Base-by-base conservation (phyloP, 1,139 yeast species). In the Geotrichum fermentans region DNA sequence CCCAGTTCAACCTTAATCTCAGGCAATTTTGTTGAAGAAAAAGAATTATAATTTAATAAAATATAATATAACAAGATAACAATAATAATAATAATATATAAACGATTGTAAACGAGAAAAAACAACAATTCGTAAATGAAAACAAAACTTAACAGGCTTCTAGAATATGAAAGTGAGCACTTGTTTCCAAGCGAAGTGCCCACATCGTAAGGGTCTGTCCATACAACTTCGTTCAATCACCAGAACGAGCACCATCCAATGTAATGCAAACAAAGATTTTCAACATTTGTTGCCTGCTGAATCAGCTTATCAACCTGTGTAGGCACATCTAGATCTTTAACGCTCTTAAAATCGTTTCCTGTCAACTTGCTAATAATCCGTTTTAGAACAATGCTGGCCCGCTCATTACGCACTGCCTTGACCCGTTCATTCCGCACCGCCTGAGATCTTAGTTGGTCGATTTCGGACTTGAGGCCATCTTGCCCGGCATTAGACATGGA, bases 211-310 rank as follows among this genome's bases (percentile, higher is more conserved):
- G n/a, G n/a, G n/a, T n/a, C n/a, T n/a, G n/a, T n/a, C n/a, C n/a
- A 13, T 3, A 20, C 11, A 2, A 17, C 17, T 16, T 17, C 21
- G 21, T 36, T 10, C 28, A 24, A 10, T 57, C 60, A 90, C 97
- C 98, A 92, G 79, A 90, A 92, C 0, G 97, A 86, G 69, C 98
- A 92, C 98, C 99, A 94, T 17, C 99, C 99, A 55, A 94, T 86
- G 63, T 87, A 94, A 66, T 92, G 98, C 66, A 89, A 96, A 63
- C 98, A 92, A 52, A 94, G 71, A 61, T 92, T 92, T 64, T 94
- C 98, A 29, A 92, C 95, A 51, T 95, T 85, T 0, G 97, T 92
- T 1, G 98, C 98, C 64, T 94, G 97, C 61, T 87, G 95, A 49
- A 94, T 92, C 65, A 94, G 73, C 64, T 83, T 83, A 60, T 92